Evolutionary conservation across 2,329 filamentous ascomycete genomes (phyloP), one percentile per base, ranked within the genome.

Genomic region (Fusarium continuum): DNA sequence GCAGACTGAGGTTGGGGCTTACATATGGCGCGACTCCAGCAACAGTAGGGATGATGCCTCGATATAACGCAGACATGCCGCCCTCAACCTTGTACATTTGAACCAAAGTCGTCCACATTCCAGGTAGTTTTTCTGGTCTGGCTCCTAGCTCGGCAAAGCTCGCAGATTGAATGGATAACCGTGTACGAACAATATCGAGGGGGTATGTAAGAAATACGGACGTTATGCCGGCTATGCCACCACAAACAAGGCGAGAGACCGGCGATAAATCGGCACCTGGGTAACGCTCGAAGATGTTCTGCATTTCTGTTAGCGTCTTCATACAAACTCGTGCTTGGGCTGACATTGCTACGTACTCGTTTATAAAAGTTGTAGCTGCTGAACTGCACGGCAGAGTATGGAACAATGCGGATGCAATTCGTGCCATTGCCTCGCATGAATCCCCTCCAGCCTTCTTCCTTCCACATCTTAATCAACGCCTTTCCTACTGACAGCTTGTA

Each of bases 331-430:
- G 17, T 23, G 19, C 14, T 16, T 25, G 9, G 7, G 6, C 16
- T 16, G 8, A 13, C 3, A 17, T 17, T 22, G 9, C 19, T 31
- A 51, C 88, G 75, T 80, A 96, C 93, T 80, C 88, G 86, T 78
- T 96, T 97, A 80, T 99, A 99, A 68, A 98, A 88, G 75, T 96
- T 98, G 81, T 98, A 99, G 74, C 93, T 96, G 69, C 94, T 94
- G 77, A 99, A 99, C 74, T 99, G 95, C 34, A 98, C 95, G 10
- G 95, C 95, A 44, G 94, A 98, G 77, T 99, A 99, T 5, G 95
- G 95, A 47, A 99, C 92, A 68, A 99, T 99, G 61, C 95, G 91
- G 71, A 99, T 92, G 82, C 95, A 99, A 77, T 99, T 99, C 60
- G 93, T 97, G 64, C 95, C 95, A 75, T 99, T 99, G 47, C 95